phyloP scores from a whole-genome alignment of 2,329 filamentous ascomycete genomes.

The Stylonectria norvegica region DNA sequence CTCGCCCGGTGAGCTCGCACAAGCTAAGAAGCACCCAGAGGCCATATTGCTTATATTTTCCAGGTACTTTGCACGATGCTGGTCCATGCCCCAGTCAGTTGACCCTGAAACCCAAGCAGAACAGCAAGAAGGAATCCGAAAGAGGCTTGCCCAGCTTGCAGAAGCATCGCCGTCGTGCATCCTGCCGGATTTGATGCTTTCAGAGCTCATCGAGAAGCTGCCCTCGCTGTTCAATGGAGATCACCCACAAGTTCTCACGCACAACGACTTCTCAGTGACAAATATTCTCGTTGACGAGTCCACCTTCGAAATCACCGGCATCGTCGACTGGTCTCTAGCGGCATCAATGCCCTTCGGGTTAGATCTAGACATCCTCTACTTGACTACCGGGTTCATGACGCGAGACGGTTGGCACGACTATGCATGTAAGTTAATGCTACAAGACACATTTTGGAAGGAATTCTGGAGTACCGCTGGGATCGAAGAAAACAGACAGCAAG shows the following conservation, averaged over 20 bases:
- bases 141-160: constrained; percentile 16
- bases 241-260: constrained; percentile 29
- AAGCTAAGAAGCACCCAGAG: constrained; percentile 2
- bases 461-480: constrained; percentile 25
- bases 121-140: constrained; percentile 14
- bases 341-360: constrained; percentile 21
- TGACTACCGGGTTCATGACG: constrained; percentile 26
- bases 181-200: constrained; percentile 10
- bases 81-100: constrained; percentile 10
- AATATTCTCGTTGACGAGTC: constrained; percentile 29
- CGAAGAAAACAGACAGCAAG: constrained; percentile 13
- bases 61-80: constrained; percentile 28
- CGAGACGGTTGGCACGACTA: constrained; percentile 29
- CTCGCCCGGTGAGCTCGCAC: constrained; percentile 11
- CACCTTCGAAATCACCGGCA: constrained; percentile 23
- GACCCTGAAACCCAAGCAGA: constrained; percentile 10
- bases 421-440: constrained; percentile 16
- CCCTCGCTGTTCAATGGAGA: constrained; percentile 24
- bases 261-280: constrained; percentile 28
- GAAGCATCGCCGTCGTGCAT: constrained; percentile 9
- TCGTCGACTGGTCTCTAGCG: constrained; percentile 31
- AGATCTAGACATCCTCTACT: constrained; percentile 22
- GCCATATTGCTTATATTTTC: constrained; percentile 7
- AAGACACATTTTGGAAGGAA: constrained; percentile 27
- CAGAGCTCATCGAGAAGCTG: constrained; percentile 17